phyloP scores from a whole-genome alignment of 257 asterid species.

The Nemophila menziesii region DNA sequence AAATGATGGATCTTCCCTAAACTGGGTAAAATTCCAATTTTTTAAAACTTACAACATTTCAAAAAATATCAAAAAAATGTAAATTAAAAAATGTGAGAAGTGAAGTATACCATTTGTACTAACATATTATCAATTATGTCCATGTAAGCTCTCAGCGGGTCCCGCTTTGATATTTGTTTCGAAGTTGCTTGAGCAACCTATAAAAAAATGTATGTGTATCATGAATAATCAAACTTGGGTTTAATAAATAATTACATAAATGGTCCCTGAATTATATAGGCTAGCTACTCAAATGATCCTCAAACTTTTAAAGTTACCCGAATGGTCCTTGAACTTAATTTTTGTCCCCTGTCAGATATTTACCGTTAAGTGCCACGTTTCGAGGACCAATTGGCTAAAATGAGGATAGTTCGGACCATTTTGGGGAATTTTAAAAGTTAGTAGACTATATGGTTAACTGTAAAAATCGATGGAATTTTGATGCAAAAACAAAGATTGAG shows the following conservation, averaged over 20 bases:
- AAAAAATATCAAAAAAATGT: constrained; percentile 12
- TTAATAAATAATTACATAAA: constrained; percentile 4
- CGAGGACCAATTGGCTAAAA: too few species aligned
- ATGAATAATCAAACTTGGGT: constrained; percentile 9
- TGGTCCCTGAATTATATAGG: neutral
- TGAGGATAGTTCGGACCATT: too few species aligned
- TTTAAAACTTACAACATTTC: constrained; percentile 10
- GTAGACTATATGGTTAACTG: too few species aligned
- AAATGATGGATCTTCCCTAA: constrained; percentile 89
- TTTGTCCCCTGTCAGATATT: too few species aligned
- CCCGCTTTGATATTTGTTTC: constrained; percentile 97
- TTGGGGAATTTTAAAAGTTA: too few species aligned
- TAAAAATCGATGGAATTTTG: too few species aligned
- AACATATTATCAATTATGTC: constrained; percentile 83
- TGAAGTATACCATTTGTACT: constrained; percentile 66
- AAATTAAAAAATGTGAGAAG: constrained; percentile 9
- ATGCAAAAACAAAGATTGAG: too few species aligned
- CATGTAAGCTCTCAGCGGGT: constrained; percentile 86
- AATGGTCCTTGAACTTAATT: too few species aligned
- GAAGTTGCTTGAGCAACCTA: constrained; percentile 99
- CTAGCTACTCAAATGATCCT: neutral
- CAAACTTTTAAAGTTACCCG: too few species aligned
- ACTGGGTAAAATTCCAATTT: constrained; percentile 30
- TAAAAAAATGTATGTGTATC: too few species aligned
- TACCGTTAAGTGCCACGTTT: too few species aligned